phyloP scores from a whole-genome alignment of 108 stramenopile species.

The Cyclotella kingstonii region DNA sequence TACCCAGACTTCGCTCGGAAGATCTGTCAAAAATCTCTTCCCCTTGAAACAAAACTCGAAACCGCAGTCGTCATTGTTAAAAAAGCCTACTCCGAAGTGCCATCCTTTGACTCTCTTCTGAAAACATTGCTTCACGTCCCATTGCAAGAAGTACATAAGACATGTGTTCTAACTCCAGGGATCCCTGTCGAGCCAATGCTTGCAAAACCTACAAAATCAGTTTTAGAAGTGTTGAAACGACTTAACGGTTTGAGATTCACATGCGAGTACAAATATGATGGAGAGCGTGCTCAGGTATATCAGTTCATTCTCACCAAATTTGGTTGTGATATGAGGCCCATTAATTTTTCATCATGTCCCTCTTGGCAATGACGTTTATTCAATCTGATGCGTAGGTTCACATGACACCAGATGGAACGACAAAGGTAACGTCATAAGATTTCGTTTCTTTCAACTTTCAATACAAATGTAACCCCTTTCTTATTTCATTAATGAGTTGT shows the following conservation, averaged over 20 bases:
- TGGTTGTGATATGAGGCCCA: no score
- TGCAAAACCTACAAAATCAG: conserved; percentile 93
- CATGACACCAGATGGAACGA: conserved; percentile 75
- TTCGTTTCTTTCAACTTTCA: neutral
- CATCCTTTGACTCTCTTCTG: conserved; percentile 86
- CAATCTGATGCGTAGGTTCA: conserved; percentile 58
- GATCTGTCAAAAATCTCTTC: conserved; percentile 36
- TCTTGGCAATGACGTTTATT: neutral
- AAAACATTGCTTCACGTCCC: conserved; percentile 83
- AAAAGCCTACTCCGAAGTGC: conserved; percentile 95
- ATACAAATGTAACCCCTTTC: neutral
- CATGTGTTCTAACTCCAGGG: conserved; percentile 89
- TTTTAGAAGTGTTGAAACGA: conserved; percentile 94
- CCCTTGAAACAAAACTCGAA: conserved; percentile 78
- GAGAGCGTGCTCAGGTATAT: conserved; percentile 95
- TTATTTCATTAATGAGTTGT: neutral
- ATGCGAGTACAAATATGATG: conserved; percentile 99
- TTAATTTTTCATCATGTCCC: no score
- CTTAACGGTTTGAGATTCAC: conserved; percentile 90
- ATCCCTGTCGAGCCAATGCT: conserved; percentile 99
- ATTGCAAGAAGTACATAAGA: conserved; percentile 61
- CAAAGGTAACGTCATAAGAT: conserved; percentile 52
- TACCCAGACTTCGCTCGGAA: conserved; percentile 48
- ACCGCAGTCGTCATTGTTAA: conserved; percentile 88
- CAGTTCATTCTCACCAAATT: no score